phyloP scores from a whole-genome alignment of 2,329 filamentous ascomycete species.

The Camptophora hylomeconis region DNA sequence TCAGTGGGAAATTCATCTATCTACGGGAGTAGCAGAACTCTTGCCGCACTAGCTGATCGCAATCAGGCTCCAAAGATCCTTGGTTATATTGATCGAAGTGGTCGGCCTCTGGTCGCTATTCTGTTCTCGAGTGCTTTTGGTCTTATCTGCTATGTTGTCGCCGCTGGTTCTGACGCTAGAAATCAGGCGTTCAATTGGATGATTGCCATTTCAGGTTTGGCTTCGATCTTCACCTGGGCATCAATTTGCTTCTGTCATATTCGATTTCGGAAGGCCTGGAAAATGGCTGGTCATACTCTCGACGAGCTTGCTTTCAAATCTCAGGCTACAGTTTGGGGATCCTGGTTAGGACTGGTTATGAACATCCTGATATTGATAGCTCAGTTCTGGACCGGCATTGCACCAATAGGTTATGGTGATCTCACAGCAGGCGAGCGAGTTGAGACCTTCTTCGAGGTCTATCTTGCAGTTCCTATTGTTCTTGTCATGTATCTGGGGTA shows the following conservation, averaged over 20 bases:
- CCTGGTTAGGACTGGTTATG: constrained; percentile 47
- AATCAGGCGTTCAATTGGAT: constrained; percentile 63
- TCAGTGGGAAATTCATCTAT: constrained; percentile 87
- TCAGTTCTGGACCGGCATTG: constrained; percentile 28
- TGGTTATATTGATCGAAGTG: constrained; percentile 69
- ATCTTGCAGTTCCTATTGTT: constrained; percentile 20
- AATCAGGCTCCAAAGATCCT: constrained; percentile 66
- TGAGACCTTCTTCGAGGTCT: constrained; percentile 19
- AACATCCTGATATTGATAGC: constrained; percentile 42
- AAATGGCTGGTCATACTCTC: constrained; percentile 41
- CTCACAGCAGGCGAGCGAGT: constrained; percentile 15
- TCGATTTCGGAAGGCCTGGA: constrained; percentile 52
- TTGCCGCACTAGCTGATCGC: constrained; percentile 81
- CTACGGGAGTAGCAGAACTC: constrained; percentile 80
- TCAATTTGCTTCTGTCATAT: constrained; percentile 55
- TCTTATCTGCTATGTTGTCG: constrained; percentile 64
- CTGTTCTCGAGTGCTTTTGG: constrained; percentile 53
- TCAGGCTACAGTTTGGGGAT: constrained; percentile 48
- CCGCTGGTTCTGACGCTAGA: constrained; percentile 27
- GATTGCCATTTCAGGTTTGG: constrained; percentile 58
- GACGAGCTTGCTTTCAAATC: constrained; percentile 54
- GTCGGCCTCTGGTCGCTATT: constrained; percentile 67
- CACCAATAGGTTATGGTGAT: constrained; percentile 16
- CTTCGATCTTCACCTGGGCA: constrained; percentile 63
- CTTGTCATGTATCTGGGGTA: constrained; percentile 52